Evolutionary conservation across 306 rosid genomes (phyloP).

Genomic region (Dryas alaskensis): DNA sequence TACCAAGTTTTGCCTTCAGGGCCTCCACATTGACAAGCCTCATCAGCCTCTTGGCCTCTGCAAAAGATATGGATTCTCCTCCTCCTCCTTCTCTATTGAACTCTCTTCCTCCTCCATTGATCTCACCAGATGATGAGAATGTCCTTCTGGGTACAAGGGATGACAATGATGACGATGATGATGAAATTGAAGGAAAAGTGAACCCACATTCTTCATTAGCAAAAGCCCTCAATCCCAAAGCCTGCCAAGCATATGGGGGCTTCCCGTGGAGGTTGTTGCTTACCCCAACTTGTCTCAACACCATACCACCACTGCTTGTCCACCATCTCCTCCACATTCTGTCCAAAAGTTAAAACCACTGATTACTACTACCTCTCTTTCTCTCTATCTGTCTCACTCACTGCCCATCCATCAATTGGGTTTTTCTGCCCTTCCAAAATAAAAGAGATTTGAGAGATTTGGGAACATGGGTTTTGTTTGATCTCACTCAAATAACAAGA

Average conservation of each 20-base stretch:
- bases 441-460: background rate
- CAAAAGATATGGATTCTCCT: constrained; percentile 45
- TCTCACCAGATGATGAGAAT: constrained; percentile 7
- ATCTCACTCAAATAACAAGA: background rate
- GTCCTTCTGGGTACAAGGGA: background rate
- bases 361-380: background rate
- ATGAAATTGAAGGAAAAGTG: background rate
- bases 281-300: background rate
- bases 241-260: background rate
- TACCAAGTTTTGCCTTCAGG: constrained; percentile 61
- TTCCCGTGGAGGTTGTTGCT: background rate
- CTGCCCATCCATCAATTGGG: background rate
- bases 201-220: background rate
- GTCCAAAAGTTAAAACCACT: background rate
- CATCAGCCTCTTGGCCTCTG: constrained; percentile 85
- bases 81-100: constrained; percentile 12
- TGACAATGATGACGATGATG: background rate
- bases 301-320: background rate
- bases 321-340: constrained; percentile 17
- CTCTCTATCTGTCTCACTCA: constrained; percentile 6
- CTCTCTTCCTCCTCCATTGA: constrained; percentile 25
- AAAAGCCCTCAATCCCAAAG: constrained; percentile 6
- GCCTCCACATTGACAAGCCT: constrained; percentile 88
- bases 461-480: background rate
- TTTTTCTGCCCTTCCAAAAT: no score